Conservation (phyloP, 2,329 filamentous ascomycete species). For the Bertia moriformis region DNA sequence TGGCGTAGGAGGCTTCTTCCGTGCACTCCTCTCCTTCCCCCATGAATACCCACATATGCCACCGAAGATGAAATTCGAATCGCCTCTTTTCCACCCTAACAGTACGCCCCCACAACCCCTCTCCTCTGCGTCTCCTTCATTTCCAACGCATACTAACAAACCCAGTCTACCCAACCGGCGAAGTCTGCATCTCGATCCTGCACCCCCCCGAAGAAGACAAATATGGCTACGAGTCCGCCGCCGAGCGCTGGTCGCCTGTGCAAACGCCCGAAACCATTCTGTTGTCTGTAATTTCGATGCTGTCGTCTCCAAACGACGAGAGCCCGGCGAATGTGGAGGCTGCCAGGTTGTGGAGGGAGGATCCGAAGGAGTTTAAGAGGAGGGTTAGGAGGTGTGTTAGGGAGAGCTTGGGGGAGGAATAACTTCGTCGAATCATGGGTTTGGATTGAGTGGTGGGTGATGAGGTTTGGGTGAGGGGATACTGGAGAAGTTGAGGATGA, state of each 20-base stretch:
- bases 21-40: slow-evolving; percentile 51
- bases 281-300: slow-evolving; percentile 58
- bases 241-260: slow-evolving; percentile 62
- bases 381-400: slow-evolving; percentile 45
- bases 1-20: slow-evolving; percentile 54
- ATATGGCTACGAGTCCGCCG: slow-evolving; percentile 56
- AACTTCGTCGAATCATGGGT: no score
- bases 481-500: no score
- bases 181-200: slow-evolving; percentile 62
- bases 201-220: slow-evolving; percentile 61
- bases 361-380: slow-evolving; percentile 41
- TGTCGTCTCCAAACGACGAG: slow-evolving; percentile 60
- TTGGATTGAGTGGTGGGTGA: no score
- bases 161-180: slow-evolving; percentile 47
- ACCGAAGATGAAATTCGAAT: slow-evolving; percentile 55
- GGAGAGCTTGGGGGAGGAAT: slow-evolving; percentile 42
- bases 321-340: slow-evolving; percentile 63
- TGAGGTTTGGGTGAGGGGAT: no score
- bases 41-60: slow-evolving; percentile 53
- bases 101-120: slow-evolving; percentile 8
- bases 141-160: no score
- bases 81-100: slow-evolving; percentile 58
- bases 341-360: slow-evolving; percentile 56
- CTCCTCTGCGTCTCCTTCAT: no score
- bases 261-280: slow-evolving; percentile 63